Evolutionary conservation across 176 grass and related monocot species (phyloP), one percentile per base, ranked within the genome.

Genomic region (Eleusine indica): DNA sequence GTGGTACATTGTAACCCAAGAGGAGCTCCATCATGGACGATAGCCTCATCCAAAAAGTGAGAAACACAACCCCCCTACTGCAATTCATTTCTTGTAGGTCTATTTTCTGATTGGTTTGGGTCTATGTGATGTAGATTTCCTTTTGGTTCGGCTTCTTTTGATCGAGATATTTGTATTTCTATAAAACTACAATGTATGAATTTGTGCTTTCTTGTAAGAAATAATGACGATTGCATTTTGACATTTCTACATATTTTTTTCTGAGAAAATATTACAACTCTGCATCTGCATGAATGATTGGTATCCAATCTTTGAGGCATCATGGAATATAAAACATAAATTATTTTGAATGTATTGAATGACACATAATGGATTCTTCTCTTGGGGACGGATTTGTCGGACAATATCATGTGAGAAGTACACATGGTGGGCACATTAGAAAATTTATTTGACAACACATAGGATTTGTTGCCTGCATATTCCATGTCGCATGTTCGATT

Each of bases 11-110:
- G 32, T 35, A 35, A 35, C 32, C 32, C 32, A 2, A 35, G 32
- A 35, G 32, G 32, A 35, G 85, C 80, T 92, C 94, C 79, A 93
- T 94, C 73, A 87, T 94, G 77, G 73, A 25, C 25, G 94, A 97
- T 40, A 89, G 89, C 2, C 73, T 97, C 67, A 97, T 97, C 19
- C 91, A 97, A 87, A 97, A 97, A 92, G 94, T 90, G 72, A 19
- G 29, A 13, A 66, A 32, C 40, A 10, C 64, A 52, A 0, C 46
- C 32, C 8, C 32, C 32, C 32, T 35, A 2, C 32, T 38, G 32
- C 32, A 41, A 70, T 80, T 80, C 19, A 14, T 25, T 40, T 68
- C 25, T 41, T 51, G 15, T 29, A 25, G 48, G 66, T 67, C 25
- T 25, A 5, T 30, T 77, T 67, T 25, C 38, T 51, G 37, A 37